phyloP scores from a whole-genome alignment of 306 rosid species.

The Rubus parviflorus region DNA sequence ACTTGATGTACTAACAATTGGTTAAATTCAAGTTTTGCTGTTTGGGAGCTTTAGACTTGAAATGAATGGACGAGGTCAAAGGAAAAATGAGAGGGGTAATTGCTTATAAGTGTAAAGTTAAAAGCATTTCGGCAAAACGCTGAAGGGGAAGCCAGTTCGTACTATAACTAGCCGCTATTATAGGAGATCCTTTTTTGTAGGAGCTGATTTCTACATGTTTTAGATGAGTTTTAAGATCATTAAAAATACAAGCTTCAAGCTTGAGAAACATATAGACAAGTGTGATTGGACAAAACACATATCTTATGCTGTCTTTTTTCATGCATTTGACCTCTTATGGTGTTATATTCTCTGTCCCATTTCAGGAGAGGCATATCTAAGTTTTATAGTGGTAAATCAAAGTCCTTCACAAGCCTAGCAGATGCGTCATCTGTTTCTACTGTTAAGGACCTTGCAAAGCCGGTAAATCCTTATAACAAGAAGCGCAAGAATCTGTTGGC shows the following conservation, averaged over 20 bases:
- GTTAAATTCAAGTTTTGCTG: neutral
- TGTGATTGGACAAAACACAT: neutral
- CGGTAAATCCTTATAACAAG: constrained; percentile 70
- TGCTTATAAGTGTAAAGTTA: neutral
- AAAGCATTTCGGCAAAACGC: neutral
- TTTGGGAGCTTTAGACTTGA: neutral
- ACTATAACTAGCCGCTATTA: neutral
- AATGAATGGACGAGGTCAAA: neutral
- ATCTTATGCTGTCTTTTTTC: neutral
- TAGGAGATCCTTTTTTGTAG: neutral
- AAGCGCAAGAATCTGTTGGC: constrained; percentile 73
- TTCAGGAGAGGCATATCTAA: constrained; percentile 88
- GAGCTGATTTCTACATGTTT: neutral
- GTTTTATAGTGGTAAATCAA: constrained; percentile 86
- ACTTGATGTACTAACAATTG: neutral
- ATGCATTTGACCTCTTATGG: neutral
- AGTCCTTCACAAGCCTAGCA: constrained; percentile 80
- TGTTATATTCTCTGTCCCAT: constrained; percentile 11
- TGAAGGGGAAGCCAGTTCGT: neutral
- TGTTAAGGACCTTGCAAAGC: constrained; percentile 65
- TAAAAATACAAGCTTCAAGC: neutral
- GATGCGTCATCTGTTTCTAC: constrained; percentile 52
- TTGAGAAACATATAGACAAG: neutral
- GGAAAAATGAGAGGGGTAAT: neutral
- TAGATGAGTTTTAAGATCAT: neutral